phyloP scores from a whole-genome alignment of 805 yeast species.

The Kuraishia cidri region DNA sequence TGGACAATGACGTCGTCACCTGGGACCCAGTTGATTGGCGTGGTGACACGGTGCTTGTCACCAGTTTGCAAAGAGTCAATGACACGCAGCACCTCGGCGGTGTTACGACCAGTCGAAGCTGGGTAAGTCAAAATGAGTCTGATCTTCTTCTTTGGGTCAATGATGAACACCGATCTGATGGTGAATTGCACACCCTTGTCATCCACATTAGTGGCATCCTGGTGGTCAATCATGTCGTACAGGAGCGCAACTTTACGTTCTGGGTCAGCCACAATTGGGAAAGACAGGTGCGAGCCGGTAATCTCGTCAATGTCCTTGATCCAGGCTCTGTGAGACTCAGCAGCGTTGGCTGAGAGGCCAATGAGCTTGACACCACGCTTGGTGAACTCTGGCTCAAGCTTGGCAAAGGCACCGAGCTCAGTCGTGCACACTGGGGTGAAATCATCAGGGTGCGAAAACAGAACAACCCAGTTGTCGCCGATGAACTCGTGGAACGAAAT shows the following conservation, averaged over 20 bases:
- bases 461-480: constrained; percentile 55
- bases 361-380: constrained; percentile 58
- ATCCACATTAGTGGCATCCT: constrained; percentile 59
- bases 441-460: constrained; percentile 73
- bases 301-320: constrained; percentile 65
- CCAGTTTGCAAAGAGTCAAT: constrained; percentile 62
- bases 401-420: constrained; percentile 69
- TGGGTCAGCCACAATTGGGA: constrained; percentile 66
- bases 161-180: constrained; percentile 62
- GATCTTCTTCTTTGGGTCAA: constrained; percentile 58
- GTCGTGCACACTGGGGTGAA: constrained; percentile 78
- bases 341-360: constrained; percentile 59
- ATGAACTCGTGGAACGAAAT: constrained; percentile 56
- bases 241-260: constrained; percentile 48
- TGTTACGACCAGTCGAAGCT: constrained; percentile 68
- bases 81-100: constrained; percentile 65
- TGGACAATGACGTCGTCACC: constrained; percentile 72
- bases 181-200: constrained; percentile 59
- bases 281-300: constrained; percentile 45
- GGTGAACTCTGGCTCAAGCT: constrained; percentile 59
- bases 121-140: constrained; percentile 62
- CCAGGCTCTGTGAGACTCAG: constrained; percentile 58
- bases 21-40: constrained; percentile 63
- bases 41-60: constrained; percentile 52
- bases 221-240: constrained; percentile 66